Base-by-base conservation (phyloP, 2,329 filamentous ascomycete genomes). In the Fusarium sp. region DNA sequence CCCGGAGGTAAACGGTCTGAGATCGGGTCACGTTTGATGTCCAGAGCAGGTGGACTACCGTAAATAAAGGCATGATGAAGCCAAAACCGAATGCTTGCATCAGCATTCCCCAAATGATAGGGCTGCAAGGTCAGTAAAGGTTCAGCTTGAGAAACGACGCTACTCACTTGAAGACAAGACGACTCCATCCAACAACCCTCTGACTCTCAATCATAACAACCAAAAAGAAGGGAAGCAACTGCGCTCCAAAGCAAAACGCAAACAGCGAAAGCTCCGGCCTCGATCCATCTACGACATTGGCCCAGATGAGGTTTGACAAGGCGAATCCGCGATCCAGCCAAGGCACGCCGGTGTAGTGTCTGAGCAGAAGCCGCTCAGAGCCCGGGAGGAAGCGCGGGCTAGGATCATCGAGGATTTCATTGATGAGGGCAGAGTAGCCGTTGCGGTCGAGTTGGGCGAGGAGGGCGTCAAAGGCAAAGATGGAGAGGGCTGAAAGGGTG, bases 81-180 rank as follows among this genome's bases (percentile, higher is more conserved):
- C 74, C 79, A 24, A 76, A 79, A 4, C 78, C 77, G 18, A 79
- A 10, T 1, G 52, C 27, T 41, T 80, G 78, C 57, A 75, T 74
- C 0, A 56, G 31, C 20, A 79, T 59, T 3, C 69, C 70, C 79
- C 79, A 80, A 13, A 77, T n/a, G 3, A 77, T 37, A 6, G 75
- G 71, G 57, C 77, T 79, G 16, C 11, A 16, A n/a, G 13, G 18
- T 35, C 62, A 18, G 43, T 16, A 20, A 7, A 33, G 3, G 7
- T 6, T 13, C 14, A 22, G 27, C 20, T 13, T 14, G 3, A 6
- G n/a, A 27, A 16, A 16, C 10, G 7, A 11, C 2, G 0, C 3
- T 14, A 57, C 77, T 69, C 60, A 78, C 78, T 77, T 77, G 16
- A 79, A 61, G 5, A 77, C 64, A 6, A 79, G 9, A 2, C 63